Evolutionary conservation across 257 asterid species (phyloP).

Genomic region (Gardenia jasminoides): DNA sequence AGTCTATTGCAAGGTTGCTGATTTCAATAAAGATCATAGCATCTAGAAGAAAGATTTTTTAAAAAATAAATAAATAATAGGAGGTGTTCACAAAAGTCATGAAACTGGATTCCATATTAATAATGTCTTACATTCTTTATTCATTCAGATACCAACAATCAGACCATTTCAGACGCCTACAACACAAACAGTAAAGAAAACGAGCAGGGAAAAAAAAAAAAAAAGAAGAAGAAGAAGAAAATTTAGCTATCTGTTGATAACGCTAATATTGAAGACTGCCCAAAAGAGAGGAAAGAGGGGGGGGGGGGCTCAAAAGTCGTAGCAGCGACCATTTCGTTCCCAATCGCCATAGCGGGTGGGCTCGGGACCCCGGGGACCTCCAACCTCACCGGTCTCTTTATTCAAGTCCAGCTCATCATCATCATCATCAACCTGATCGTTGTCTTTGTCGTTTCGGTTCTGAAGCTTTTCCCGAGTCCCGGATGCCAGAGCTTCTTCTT

Average conservation of each 20-base stretch:
- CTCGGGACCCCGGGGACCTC: slow-evolving; percentile 91
- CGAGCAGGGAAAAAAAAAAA: not conserved
- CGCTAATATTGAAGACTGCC: too few species aligned
- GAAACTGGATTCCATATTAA: not conserved
- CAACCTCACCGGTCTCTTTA: slow-evolving; percentile 60
- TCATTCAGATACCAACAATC: not conserved
- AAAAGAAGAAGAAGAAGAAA: not conserved
- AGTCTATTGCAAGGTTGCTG: not conserved
- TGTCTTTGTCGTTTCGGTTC: slow-evolving; percentile 17
- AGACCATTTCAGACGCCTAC: not conserved
- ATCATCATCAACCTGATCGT: slow-evolving; percentile 24
- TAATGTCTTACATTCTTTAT: not conserved
- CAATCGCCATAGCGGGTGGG: slow-evolving; percentile 93
- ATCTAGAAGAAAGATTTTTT: not conserved
- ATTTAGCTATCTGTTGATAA: not conserved
- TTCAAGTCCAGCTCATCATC: slow-evolving; percentile 34
- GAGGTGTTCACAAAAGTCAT: not conserved
- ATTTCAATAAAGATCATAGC: not conserved
- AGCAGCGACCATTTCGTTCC: slow-evolving; percentile 89
- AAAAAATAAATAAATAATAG: too few species aligned
- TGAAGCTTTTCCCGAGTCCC: slow-evolving; percentile 28
- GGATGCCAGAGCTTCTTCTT: slow-evolving; percentile 8
- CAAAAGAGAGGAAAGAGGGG: not conserved
- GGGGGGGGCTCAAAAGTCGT: slow-evolving; percentile 57
- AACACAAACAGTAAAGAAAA: not conserved